Conservation (phyloP, 768 basidiomycete species). For the Tremella mesenterica region DNA sequence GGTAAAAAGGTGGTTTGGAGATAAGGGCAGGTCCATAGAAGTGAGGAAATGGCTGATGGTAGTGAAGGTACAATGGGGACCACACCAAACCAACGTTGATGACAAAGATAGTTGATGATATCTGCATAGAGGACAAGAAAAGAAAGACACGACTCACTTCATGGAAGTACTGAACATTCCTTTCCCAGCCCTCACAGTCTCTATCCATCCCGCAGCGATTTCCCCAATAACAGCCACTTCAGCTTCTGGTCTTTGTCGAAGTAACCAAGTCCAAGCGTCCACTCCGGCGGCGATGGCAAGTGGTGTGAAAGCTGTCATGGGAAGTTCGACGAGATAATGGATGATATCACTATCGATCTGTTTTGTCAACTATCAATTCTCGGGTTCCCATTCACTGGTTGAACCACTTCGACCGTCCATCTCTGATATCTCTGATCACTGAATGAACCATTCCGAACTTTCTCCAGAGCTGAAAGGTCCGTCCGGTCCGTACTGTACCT, state of each 20-base stretch:
- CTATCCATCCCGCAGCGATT: slow-evolving; percentile 76
- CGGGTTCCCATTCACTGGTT: no score
- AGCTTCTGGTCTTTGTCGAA: slow-evolving; percentile 69
- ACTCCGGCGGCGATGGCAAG: slow-evolving; percentile 75
- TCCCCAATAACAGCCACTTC: slow-evolving; percentile 81
- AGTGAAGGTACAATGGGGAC: no score
- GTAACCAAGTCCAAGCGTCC: slow-evolving; percentile 94
- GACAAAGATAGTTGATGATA: no score
- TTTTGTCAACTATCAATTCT: background rate
- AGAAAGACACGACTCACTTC: slow-evolving; percentile 54
- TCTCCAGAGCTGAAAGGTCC: background rate
- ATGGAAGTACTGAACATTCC: slow-evolving; percentile 74
- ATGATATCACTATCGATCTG: slow-evolving; percentile 79
- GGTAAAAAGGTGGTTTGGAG: no score
- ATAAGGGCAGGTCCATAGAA: no score
- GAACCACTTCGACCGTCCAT: no score
- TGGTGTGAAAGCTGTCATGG: slow-evolving; percentile 82
- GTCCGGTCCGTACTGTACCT: no score
- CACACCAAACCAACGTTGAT: no score
- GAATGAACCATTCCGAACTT: background rate
- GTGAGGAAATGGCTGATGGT: no score
- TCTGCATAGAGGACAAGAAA: no score
- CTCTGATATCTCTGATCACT: no score
- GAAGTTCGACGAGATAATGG: slow-evolving; percentile 75
- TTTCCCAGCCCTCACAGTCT: slow-evolving; percentile 63